A percentile compares a stretch with the other conserved stretches of the same genome.
These are phyloP conservation scores for Scheffersomyces amazonensis DNA, from an alignment of 805 yeast genomes.

Conservation along the genomic window DNA sequence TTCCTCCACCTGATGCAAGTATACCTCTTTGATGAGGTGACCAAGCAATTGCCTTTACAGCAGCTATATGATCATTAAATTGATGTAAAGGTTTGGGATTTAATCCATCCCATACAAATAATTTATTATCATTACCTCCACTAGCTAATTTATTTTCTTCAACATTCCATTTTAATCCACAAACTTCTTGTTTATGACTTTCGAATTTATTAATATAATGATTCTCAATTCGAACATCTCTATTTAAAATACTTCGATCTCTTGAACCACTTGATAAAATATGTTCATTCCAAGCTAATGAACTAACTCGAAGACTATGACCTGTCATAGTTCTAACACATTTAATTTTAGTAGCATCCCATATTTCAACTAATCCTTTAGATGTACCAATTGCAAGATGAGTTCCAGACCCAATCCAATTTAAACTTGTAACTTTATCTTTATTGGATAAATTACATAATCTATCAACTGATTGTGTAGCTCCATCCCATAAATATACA, in stretches of 20 bases:
- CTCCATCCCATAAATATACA: conserved; percentile 89
- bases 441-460: conserved; percentile 64
- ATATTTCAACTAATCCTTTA: conserved; percentile 85
- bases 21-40: conserved; percentile 95
- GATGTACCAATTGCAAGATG: conserved; percentile 92
- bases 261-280: conserved; percentile 83
- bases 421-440: conserved; percentile 76
- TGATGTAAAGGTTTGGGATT: conserved; percentile 65
- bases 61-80: conserved; percentile 85
- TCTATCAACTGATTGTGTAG: conserved; percentile 76
- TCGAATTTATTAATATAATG: conserved; percentile 73
- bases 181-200: conserved; percentile 88
- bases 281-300: conserved; percentile 93
- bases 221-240: conserved; percentile 87
- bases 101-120: conserved; percentile 85
- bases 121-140: conserved; percentile 91
- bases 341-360: conserved; percentile 83
- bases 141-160: conserved; percentile 90
- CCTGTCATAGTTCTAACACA: conserved; percentile 92
- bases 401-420: conserved; percentile 94
- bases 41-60: conserved; percentile 97
- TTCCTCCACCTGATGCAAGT: conserved; percentile 95
- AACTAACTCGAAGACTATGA: conserved; percentile 78
- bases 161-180: conserved; percentile 92
- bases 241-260: conserved; percentile 78